Evolutionary conservation across 768 basidiomycete species (phyloP), one percentile per base, ranked within the genome.

Genomic region (Hygrophoropsis aurantiaca): DNA sequence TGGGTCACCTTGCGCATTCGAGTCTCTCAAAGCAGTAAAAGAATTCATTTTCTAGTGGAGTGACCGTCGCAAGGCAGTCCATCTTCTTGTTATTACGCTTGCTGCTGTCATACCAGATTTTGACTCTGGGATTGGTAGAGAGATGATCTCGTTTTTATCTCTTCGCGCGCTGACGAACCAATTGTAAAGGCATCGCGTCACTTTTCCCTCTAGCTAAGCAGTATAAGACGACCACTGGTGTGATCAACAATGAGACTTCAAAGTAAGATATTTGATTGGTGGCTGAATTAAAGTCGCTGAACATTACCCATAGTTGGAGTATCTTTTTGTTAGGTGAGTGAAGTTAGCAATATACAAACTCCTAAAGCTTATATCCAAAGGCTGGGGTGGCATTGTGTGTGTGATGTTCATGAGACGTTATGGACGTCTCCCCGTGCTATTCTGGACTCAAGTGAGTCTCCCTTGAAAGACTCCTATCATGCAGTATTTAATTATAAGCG

Each of bases 71-170:
- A 75, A 74, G 59, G 63, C 61, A 45, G 42, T 72, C 11, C 70
- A 73, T 49, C 64, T 77, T 7, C 37, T 70, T 35, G 66, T 74
- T 33, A 52, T 74, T 51, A 74, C 72, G 0, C 56, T 75, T 25
- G 72, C 74, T 7, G 69, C 75, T 0, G 68, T 76, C 41, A 65
- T 74, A 3, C 75, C 74, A 3, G 75, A 75, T 41, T 75, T 76
- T 46, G 62, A 68, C 48, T 74, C 73, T 5, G 72, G 67, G 2
- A 67, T 74, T 21, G 74, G 74, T 68, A 6, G 11, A 18, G 30
- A 16, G 10, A 42, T 13, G 32, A 10, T 34, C 32, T 34, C 10
- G n/a, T 34, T 16, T 10, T 34, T 10, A n/a, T n/a, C 32, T 34
- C 16, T 34, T 34, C 32, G 32, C n/a, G n/a, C n/a, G n/a, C n/a